Evolutionary conservation across 176 grass and related monocot species (phyloP), one percentile per base, ranked within the genome.

Genomic region (Stipa capillata): DNA sequence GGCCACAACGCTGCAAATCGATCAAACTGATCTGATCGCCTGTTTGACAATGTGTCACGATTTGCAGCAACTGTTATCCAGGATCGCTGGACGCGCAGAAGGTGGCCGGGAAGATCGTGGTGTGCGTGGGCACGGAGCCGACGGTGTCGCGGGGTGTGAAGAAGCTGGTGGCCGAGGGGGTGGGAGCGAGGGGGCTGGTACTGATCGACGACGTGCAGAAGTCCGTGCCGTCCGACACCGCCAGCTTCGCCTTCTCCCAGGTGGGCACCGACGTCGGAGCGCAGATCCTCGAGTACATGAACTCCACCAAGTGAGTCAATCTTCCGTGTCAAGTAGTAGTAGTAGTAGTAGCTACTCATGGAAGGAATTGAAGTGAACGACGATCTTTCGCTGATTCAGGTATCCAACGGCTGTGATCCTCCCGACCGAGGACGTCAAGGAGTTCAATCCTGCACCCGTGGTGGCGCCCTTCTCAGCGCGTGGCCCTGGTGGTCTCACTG

Each of bases 271-370:
- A 98, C 83, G 85, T 60, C 28, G 92, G 92, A 67, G 86, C 80
- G 32, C 90, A 91, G 88, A 93, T 98, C 74, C 87, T 98, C 37
- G 66, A 84, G 18, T 98, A 98, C 85, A 89, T 94, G n/a, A 93
- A 93, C 81, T 72, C 90, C 79, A 94, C 87, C 7, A 93, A 84
- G 95, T 97, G 72, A 88, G 89, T 58, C 24, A 52, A 11, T 0
- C 32, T 3, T 17, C 25, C 4, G 69, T 25, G 32, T 21, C 32
- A 32, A 31, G 3, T 5, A 18, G 41, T 4, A 37, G 14, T 12
- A n/a, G n/a, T n/a, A 7, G 49, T 31, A 4, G 44, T 12, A 20
- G 18, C 10, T 24, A 6, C 11, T 24, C 11, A 1, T 1, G 68
- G 8, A 33, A 58, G 69, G 3, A 7, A n/a, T 17, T 36, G 13